phyloP scores from a whole-genome alignment of 2,329 filamentous ascomycete genomes.

The Massarina eburnea region DNA sequence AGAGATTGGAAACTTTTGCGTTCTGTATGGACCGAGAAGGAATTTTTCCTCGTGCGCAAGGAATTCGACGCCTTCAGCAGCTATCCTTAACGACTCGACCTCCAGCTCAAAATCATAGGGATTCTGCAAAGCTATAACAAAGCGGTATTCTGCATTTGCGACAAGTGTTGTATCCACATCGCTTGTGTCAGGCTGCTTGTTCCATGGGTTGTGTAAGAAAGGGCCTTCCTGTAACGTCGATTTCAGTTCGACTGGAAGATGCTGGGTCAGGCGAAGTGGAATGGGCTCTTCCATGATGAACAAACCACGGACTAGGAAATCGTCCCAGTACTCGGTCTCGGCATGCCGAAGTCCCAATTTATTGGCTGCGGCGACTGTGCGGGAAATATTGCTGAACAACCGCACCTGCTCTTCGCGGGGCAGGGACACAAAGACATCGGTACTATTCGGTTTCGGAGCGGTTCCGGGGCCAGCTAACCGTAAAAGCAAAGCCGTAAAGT shows the following conservation, averaged over 20 bases:
- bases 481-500: conserved; percentile 81
- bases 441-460: conserved; percentile 67
- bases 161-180: conserved; percentile 71
- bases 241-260: conserved; percentile 38
- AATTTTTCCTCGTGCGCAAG: conserved; percentile 66
- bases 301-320: conserved; percentile 82
- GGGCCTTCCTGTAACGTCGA: conserved; percentile 61
- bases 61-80: conserved; percentile 73
- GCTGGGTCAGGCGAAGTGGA: conserved; percentile 32
- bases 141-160: conserved; percentile 73
- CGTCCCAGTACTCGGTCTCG: conserved; percentile 92
- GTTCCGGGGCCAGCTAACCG: conserved; percentile 79
- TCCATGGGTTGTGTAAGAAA: conserved; percentile 93
- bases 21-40: conserved; percentile 76
- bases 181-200: conserved; percentile 62
- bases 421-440: conserved; percentile 71
- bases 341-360: conserved; percentile 71
- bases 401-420: conserved; percentile 80
- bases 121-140: conserved; percentile 86
- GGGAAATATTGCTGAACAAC: conserved; percentile 80
- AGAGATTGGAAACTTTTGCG: conserved; percentile 73
- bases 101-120: conserved; percentile 92
- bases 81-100: conserved; percentile 77
- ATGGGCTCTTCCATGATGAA: conserved; percentile 58
- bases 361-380: conserved; percentile 76